These are phyloP conservation scores for Micractinium sp. DNA, from an alignment of 139 green algal species.

Conservation along the genomic window DNA sequence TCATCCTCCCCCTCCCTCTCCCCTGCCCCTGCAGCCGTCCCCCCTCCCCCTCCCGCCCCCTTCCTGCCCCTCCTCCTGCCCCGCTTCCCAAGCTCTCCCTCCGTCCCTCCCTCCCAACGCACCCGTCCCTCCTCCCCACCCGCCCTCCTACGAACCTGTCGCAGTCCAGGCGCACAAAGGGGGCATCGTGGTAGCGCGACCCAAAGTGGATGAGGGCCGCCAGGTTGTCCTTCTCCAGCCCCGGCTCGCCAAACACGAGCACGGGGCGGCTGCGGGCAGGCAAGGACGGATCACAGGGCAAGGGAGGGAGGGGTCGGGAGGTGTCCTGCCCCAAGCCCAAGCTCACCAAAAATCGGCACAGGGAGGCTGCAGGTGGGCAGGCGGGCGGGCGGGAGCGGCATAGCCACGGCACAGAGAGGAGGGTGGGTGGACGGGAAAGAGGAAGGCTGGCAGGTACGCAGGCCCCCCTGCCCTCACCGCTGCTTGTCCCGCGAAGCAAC, in stretches of 20 bases:
- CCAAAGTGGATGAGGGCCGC: slow-evolving; percentile 72
- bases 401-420: background rate
- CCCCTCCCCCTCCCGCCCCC: no score
- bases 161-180: slow-evolving; percentile 62
- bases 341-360: background rate
- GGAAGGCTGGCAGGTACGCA: background rate
- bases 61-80: no score
- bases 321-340: background rate
- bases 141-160: background rate
- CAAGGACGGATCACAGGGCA: no score
- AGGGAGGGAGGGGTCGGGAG: background rate
- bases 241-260: slow-evolving; percentile 76
- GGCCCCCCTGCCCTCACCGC: background rate
- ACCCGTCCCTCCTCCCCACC: background rate
- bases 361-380: background rate
- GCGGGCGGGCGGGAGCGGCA: no score
- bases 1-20: no score
- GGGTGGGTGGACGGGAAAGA: background rate
- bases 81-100: no score
- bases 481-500: slow-evolving; percentile 46
- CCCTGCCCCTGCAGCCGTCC: no score
- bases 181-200: slow-evolving; percentile 33
- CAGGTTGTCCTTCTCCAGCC: slow-evolving; percentile 67
- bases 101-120: no score
- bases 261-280: slow-evolving; percentile 41